Evolutionary conservation across 2,329 filamentous ascomycete genomes (phyloP), one percentile per base, ranked within the genome.

Genomic region (Chaetomium globosum): DNA sequence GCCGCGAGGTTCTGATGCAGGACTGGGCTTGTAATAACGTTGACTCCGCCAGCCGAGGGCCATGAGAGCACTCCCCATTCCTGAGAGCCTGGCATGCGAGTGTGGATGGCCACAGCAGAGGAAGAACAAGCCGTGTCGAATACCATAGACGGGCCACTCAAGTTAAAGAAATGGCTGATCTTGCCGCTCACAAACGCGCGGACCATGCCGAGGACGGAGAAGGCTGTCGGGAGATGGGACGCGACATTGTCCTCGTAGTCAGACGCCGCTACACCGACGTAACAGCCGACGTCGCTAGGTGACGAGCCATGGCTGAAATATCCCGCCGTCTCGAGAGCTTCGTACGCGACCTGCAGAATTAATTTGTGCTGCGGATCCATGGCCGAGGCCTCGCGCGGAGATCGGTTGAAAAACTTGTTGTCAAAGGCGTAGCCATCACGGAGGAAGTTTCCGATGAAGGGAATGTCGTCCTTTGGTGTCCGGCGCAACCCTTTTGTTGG

Each of bases 241-340:
- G 36, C 10, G 12, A 43, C 36, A 12, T 43, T 43, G 36, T 13
- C 36, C 10, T 43, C 36, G 36, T 43, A 43, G 12, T 43, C 36
- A 43, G 16, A 13, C 4, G 36, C 36, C 4, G 12, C 36, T 13
- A 43, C 36, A 12, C 36, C 36, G 36, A 43, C 12, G 10, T 43
- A 43, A 19, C 36, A 43, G 10, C 36, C 36, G 10, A 43, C 36
- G 16, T 43, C 36, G 31, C 36, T 43, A 13, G 36, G 36, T 19
- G 12, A 16, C 16, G 36, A 13, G 12, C 9, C 36, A 16, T 19
- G 36, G 12, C 36, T 19, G 10, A 43, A 19, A 5, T 13, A 43
- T 0, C 68, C 79, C 4, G 53, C 30, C 1, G 28, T 19, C 19
- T 56, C 53, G 9, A 56, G 53, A 4, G 53, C 53, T 26, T 56